Evolutionary conservation across 371 early-diverging fungal genomes (phyloP).

Genomic region (Rhizopus stolonifer): DNA sequence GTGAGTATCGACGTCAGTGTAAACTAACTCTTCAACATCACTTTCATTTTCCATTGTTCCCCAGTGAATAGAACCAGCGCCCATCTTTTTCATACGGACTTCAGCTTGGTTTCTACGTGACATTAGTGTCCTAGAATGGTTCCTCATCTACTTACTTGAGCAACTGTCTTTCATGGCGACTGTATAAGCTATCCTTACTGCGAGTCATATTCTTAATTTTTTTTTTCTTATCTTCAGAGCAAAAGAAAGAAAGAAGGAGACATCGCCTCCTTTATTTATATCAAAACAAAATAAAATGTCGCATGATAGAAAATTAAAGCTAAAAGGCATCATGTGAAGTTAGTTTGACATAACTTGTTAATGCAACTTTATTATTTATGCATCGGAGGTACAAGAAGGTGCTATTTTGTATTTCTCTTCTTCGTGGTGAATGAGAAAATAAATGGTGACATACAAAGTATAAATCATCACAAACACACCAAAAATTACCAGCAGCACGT

Average conservation of each 20-base stretch:
- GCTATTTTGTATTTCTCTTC: slow-evolving; percentile 7
- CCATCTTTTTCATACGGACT: neutral
- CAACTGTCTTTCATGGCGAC: neutral
- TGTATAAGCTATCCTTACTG: neutral
- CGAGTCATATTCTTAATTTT: neutral
- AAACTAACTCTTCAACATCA: neutral
- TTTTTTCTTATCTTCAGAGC: neutral
- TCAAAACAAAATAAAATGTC: neutral
- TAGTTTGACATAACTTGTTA: neutral
- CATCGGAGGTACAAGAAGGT: slow-evolving; percentile 13
- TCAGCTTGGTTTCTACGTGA: neutral
- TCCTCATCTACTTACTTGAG: neutral
- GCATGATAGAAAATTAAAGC: neutral
- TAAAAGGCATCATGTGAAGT: too few relatives aligned
- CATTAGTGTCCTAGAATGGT: neutral
- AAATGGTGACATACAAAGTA: slow-evolving; percentile 41
- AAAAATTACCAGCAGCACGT: slow-evolving; percentile 48
- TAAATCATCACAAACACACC: slow-evolving; percentile 53
- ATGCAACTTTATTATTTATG: neutral
- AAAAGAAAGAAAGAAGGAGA: neutral
- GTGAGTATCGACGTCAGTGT: neutral
- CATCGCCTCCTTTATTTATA: neutral
- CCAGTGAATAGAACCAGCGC: neutral
- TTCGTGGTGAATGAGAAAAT: slow-evolving; percentile 25
- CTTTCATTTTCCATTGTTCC: neutral